Conservation (phyloP, 176 grass and related monocot genomes). For the Alopecurus myosuroides region DNA sequence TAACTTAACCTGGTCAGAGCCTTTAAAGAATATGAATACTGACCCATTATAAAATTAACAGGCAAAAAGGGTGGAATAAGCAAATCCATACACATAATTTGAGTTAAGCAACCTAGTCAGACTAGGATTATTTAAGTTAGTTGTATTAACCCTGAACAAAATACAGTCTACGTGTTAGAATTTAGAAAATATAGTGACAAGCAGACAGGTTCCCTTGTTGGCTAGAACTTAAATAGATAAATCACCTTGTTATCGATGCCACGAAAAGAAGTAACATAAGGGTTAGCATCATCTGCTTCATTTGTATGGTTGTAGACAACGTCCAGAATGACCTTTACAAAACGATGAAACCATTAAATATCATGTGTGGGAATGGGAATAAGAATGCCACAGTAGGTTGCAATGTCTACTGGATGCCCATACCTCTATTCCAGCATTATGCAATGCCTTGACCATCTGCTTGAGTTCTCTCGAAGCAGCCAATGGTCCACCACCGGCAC, state of each 20-base stretch:
- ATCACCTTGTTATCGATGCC: slow-evolving; percentile 94
- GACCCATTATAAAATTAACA: not conserved
- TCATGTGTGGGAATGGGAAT: not conserved
- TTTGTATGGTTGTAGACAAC: slow-evolving; percentile 99
- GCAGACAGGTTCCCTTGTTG: not conserved
- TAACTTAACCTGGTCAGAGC: not conserved
- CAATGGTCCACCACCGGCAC: slow-evolving; percentile 84
- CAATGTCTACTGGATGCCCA: not conserved
- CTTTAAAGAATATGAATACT: not conserved
- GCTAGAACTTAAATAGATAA: slow-evolving; percentile 1
- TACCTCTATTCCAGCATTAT: slow-evolving; percentile 97
- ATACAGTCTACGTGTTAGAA: not conserved
- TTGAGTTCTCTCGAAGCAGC: slow-evolving; percentile 88
- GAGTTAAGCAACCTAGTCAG: not conserved
- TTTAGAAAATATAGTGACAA: not conserved
- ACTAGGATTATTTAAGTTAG: not conserved
- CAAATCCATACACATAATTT: not conserved
- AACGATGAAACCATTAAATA: slow-evolving; percentile 13
- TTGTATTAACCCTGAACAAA: not conserved
- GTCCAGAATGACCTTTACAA: slow-evolving; percentile 86
- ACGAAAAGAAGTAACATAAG: slow-evolving; percentile 90
- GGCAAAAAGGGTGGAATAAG: not conserved
- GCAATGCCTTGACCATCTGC: slow-evolving; percentile 92
- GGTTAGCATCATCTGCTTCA: slow-evolving; percentile 80
- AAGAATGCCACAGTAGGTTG: not conserved